Percentiles rank a stretch among this genome's conserved stretches.
phyloP scores from a whole-genome alignment of 2,329 filamentous ascomycete genomes.

The Sporothrix inflata region DNA sequence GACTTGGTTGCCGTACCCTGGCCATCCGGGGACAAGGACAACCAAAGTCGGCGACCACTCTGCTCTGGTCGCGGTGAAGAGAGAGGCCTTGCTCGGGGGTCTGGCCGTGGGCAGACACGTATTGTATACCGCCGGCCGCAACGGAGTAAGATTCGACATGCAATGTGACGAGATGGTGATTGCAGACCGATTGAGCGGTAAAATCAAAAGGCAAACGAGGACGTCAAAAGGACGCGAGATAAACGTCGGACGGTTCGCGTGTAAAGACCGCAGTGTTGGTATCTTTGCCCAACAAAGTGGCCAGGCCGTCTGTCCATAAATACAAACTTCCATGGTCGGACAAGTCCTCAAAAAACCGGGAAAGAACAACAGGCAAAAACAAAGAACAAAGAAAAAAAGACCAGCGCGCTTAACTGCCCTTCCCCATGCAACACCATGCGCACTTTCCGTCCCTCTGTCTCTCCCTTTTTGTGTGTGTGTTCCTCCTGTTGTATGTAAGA shows the following conservation, averaged over 20 bases:
- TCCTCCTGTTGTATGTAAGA: neutral
- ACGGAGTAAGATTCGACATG: neutral
- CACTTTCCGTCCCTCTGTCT: neutral
- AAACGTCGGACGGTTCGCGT: neutral
- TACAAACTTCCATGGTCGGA: neutral
- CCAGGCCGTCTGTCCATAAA: neutral
- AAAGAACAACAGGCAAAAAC: neutral
- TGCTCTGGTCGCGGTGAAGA: neutral
- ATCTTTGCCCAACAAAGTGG: neutral
- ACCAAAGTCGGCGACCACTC: neutral
- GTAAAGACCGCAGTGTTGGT: neutral
- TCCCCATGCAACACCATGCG: neutral
- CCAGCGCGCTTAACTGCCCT: neutral
- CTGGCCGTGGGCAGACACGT: neutral
- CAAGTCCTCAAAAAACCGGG: neutral
- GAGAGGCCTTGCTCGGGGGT: neutral
- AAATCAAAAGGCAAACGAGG: neutral
- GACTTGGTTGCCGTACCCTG: neutral
- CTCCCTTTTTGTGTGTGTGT: neutral
- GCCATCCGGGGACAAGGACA: neutral
- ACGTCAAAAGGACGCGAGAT: no score
- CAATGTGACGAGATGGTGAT: slow-evolving; percentile 18
- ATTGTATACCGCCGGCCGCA: neutral
- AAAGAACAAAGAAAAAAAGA: neutral
- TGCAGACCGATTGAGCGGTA: neutral